These are phyloP conservation scores for Bruguiera sexangula DNA, from an alignment of 345 rosid genomes.

Conservation along the genomic window DNA sequence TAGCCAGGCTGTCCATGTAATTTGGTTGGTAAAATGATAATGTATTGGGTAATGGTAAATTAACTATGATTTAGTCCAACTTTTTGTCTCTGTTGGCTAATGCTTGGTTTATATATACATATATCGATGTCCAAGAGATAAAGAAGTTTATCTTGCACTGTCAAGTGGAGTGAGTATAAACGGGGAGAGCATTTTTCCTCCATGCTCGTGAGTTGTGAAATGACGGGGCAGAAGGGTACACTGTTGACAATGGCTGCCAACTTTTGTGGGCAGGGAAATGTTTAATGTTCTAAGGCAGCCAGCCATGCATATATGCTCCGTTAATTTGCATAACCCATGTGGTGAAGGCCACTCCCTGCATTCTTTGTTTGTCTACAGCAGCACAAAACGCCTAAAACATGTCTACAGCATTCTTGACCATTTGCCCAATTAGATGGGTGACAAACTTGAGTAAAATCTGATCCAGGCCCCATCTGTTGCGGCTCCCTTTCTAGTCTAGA, in stretches of 20 bases:
- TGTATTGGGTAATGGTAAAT: not conserved
- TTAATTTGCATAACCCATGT: constrained; percentile 34
- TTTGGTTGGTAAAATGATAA: not conserved
- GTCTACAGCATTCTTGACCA: constrained; percentile 15
- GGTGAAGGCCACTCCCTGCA: constrained; percentile 28
- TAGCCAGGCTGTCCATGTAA: not conserved
- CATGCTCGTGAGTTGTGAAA: constrained; percentile 14
- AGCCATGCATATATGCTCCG: constrained; percentile 31
- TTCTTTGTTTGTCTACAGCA: constrained; percentile 17
- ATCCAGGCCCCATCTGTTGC: constrained; percentile 35
- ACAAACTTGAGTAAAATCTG: constrained; percentile 21
- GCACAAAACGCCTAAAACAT: constrained; percentile 9
- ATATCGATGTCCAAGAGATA: constrained; percentile 1
- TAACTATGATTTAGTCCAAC: not conserved
- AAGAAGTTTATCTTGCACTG: constrained; percentile 28
- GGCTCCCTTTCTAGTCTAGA: not conserved
- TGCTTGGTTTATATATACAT: not conserved
- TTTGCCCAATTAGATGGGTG: constrained; percentile 28
- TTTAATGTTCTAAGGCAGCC: constrained; percentile 36
- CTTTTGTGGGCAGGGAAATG: constrained; percentile 11
- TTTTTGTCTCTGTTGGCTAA: not conserved
- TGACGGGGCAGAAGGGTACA: constrained; percentile 21
- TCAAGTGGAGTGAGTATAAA: constrained; percentile 16
- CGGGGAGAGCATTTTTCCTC: constrained; percentile 8
- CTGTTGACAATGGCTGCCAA: constrained; percentile 1